phyloP scores from a whole-genome alignment of 106 monocot species.

The Dactylorhiza incarnata region DNA sequence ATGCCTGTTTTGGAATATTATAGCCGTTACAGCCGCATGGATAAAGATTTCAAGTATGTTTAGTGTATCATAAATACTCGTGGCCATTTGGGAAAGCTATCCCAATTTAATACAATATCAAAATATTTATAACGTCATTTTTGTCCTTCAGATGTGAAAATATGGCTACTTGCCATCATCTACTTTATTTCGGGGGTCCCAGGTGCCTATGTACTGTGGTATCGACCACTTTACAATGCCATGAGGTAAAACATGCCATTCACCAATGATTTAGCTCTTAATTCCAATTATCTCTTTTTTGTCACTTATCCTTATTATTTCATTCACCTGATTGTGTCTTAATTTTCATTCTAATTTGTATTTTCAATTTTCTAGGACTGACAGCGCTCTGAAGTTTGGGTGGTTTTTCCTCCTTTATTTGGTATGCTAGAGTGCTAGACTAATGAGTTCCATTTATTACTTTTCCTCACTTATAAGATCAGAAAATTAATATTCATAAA shows the following conservation, averaged over 20 bases:
- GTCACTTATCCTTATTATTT: not conserved
- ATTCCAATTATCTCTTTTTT: not conserved
- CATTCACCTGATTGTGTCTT: not conserved
- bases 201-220: slow-evolving; percentile 93
- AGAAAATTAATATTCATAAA: not conserved
- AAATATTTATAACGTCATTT: not conserved
- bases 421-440: slow-evolving; percentile 19
- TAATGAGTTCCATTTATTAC: not conserved
- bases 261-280: not conserved
- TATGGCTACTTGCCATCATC: slow-evolving; percentile 89
- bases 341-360: not conserved
- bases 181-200: slow-evolving; percentile 87
- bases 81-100: not conserved
- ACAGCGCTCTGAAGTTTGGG: slow-evolving; percentile 94
- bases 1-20: slow-evolving; percentile 86
- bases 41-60: slow-evolving; percentile 32
- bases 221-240: slow-evolving; percentile 89
- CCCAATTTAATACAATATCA: not conserved
- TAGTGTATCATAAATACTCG: not conserved
- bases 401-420: slow-evolving; percentile 93
- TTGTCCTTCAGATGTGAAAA: slow-evolving; percentile 43
- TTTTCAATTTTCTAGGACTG: slow-evolving; percentile 54
- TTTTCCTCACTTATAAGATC: not conserved
- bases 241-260: slow-evolving; percentile 43
- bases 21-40: slow-evolving; percentile 78